Evolutionary conservation across 805 yeast species (phyloP).

Genomic region (Saturnispora bothae): DNA sequence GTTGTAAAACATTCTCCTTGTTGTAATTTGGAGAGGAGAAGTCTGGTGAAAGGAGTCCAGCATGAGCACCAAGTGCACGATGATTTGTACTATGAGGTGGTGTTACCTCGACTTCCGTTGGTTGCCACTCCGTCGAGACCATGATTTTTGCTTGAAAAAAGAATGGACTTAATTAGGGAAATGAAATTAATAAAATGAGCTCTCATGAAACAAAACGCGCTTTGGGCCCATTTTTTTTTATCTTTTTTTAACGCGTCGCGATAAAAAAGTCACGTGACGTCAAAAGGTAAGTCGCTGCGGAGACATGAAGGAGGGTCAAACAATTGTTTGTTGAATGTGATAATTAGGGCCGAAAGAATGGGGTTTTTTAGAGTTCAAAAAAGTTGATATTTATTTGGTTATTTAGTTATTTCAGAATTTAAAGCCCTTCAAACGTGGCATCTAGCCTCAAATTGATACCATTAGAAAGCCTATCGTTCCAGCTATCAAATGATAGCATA

Average conservation of each 20-base stretch:
- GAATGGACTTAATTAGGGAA: not conserved
- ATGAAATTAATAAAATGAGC: not conserved
- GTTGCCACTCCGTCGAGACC: not conserved
- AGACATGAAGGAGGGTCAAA: not conserved
- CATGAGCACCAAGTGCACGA: no score
- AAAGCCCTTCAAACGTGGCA: no score
- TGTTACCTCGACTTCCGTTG: not conserved
- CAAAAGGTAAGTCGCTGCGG: not conserved
- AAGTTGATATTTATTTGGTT: not conserved
- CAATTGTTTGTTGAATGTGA: not conserved
- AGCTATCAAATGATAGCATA: no score
- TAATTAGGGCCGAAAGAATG: not conserved
- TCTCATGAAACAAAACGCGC: not conserved
- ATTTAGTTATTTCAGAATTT: no score
- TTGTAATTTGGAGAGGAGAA: slow-evolving; percentile 37
- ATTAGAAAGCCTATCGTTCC: no score
- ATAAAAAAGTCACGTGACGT: not conserved
- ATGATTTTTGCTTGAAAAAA: slow-evolving; percentile 5
- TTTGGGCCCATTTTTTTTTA: no score
- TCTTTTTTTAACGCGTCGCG: slow-evolving; percentile 1
- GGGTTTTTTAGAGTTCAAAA: not conserved
- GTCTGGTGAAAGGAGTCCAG: slow-evolving; percentile 30
- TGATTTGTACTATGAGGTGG: no score
- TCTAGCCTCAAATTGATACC: no score
- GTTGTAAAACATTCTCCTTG: slow-evolving; percentile 9